phyloP scores from a whole-genome alignment of 164 flowering plant genomes.

The Vitis rupestris region DNA sequence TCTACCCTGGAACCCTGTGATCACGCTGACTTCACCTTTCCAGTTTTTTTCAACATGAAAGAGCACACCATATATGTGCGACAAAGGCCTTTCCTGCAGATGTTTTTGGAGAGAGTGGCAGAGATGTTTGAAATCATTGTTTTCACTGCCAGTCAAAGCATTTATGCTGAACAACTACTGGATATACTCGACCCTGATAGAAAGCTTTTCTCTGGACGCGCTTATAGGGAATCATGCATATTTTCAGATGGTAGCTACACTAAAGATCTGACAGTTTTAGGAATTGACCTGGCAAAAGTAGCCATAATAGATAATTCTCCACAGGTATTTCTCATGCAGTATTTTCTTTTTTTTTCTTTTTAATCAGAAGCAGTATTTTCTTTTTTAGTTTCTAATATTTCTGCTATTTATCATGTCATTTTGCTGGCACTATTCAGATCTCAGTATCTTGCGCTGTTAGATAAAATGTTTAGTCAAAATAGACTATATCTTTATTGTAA shows the following conservation, averaged over 20 bases:
- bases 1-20: constrained; percentile 74
- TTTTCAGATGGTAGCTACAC: constrained; percentile 82
- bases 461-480: neutral
- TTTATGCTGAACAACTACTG: constrained; percentile 83
- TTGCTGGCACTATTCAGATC: neutral
- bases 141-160: constrained; percentile 97
- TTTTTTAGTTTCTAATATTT: neutral
- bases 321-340: constrained; percentile 57
- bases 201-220: constrained; percentile 71
- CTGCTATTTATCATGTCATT: neutral
- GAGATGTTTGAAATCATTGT: constrained; percentile 89
- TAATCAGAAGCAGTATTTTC: neutral
- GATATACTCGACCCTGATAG: constrained; percentile 81
- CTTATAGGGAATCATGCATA: constrained; percentile 91
- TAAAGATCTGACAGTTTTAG: constrained; percentile 92
- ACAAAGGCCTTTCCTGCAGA: constrained; percentile 73
- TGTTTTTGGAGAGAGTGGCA: constrained; percentile 78
- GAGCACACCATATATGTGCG: constrained; percentile 88
- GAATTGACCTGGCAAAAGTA: constrained; percentile 93
- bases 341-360: neutral
- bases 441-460: neutral
- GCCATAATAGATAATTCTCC: constrained; percentile 93
- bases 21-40: constrained; percentile 89
- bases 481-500: neutral
- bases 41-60: constrained; percentile 77